These are phyloP conservation scores for Irpex rosettiformis DNA, from an alignment of 1,284 basidiomycete species.

Conservation along the genomic window DNA sequence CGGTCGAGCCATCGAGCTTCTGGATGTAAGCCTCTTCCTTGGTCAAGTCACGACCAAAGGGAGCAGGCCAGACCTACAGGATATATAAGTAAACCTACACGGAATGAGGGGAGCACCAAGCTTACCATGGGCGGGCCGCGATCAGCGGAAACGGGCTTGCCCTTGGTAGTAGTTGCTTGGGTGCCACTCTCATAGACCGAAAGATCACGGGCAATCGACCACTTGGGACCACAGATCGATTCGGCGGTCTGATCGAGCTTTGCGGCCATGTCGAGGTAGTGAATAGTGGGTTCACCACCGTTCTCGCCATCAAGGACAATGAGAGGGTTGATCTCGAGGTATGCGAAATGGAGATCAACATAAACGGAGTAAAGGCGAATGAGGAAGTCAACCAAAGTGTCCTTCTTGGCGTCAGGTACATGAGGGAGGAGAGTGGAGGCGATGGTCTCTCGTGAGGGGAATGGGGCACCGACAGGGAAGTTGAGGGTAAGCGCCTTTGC, in stretches of 20 bases:
- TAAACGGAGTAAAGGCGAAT: slow-evolving; percentile 96
- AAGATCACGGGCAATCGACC: slow-evolving; percentile 95
- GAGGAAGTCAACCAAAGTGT: slow-evolving; percentile 91
- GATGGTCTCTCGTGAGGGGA: slow-evolving; percentile 81
- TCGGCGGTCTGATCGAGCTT: slow-evolving; percentile 99
- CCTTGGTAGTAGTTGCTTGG: slow-evolving; percentile 39
- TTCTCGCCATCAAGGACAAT: slow-evolving; percentile 87
- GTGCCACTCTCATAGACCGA: slow-evolving; percentile 61
- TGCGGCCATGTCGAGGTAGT: slow-evolving; percentile 99
- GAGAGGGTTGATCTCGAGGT: slow-evolving; percentile 99
- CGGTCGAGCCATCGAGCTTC: slow-evolving; percentile 95
- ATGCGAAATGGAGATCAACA: slow-evolving; percentile 96
- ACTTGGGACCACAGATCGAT: slow-evolving; percentile 97
- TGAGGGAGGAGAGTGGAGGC: slow-evolving; percentile 73
- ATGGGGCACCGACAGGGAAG: slow-evolving; percentile 73
- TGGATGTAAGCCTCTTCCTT: slow-evolving; percentile 99
- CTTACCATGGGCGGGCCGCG: slow-evolving; percentile 93
- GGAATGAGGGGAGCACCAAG: background rate
- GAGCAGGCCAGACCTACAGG: slow-evolving; percentile 82
- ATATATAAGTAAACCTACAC: slow-evolving; percentile 11
- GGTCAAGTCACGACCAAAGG: slow-evolving; percentile 97
- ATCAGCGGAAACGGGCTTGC: slow-evolving; percentile 70
- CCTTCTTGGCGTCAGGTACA: slow-evolving; percentile 80
- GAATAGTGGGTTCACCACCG: slow-evolving; percentile 76
- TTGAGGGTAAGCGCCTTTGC: slow-evolving; percentile 93